Base-by-base conservation (phyloP, 2,329 filamentous ascomycete species). In the Claviceps sorghi region DNA sequence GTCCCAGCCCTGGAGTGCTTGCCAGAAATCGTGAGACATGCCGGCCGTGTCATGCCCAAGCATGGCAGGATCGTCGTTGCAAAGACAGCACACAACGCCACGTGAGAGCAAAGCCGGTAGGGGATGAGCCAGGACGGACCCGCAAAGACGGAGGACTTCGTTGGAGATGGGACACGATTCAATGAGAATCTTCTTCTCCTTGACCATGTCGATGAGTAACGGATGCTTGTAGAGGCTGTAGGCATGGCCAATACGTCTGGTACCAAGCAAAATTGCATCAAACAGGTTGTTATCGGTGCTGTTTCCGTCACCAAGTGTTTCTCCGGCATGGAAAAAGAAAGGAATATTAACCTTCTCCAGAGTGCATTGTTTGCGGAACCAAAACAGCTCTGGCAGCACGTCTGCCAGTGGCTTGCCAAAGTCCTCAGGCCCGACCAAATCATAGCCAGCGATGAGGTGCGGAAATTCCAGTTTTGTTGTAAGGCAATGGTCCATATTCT, bases 301-400 rank as follows among this genome's bases (percentile, higher is more conserved):
- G 58, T 82, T 83, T 30, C 88, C 89, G 55, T 74, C 70, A 26
- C 88, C 88, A 0, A 95, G 79, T 36, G 82, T 88, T 68, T 96
- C 90, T 57, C 90, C 91, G 0, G 91, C 90, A 65, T 96, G 90
- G 72, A 97, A 94, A 73, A 95, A 95, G 72, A 96, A 95, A 1
- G 91, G 91, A 10, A 98, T 82, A 49, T 88, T 80, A 40, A 96
- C 78, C 2, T 78, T 80, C 61, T 88, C 83, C 62, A 86, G 76
- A 0, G 80, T 78, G 65, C 89, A 96, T 60, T 84, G 80, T 66
- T 91, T 90, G 57, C 83, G 83, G 75, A 97, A 96, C 88, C 88
- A 96, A 67, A 96, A 91, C 0, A 97, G 72, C 61, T 95, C 81
- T 0, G 90, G 89, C 0, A 91, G 76, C 3, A 95, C 70, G 58